phyloP scores from a whole-genome alignment of 1,284 basidiomycete genomes.

The Veloboletus limbatus region DNA sequence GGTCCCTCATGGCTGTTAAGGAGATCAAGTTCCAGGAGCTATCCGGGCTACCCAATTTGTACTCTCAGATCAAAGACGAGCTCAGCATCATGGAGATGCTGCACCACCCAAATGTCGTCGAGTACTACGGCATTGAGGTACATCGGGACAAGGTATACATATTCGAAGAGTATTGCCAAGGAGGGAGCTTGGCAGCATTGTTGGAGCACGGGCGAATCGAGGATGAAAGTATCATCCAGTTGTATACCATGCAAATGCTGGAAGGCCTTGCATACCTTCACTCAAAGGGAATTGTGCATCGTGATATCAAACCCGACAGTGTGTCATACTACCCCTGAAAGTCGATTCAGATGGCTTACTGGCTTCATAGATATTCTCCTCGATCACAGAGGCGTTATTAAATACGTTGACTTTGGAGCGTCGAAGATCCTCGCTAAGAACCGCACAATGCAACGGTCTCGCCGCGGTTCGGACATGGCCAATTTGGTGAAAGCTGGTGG shows the following conservation, averaged over 20 bases:
- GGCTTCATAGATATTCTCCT: constrained; percentile 80
- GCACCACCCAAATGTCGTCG: constrained; percentile 96
- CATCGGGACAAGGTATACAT: constrained; percentile 99
- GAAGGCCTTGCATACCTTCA: constrained; percentile 95
- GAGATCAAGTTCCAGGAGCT: constrained; percentile 98
- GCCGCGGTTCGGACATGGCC: constrained; percentile 45
- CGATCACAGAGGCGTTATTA: constrained; percentile 91
- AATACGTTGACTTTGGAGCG: constrained; percentile 98
- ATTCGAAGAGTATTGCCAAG: constrained; percentile 98
- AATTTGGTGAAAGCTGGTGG: constrained; percentile 31
- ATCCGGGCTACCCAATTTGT: constrained; percentile 76
- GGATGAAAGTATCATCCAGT: constrained; percentile 93
- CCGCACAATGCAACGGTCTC: constrained; percentile 78
- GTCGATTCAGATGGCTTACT: constrained; percentile 14
- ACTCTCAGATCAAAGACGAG: constrained; percentile 96
- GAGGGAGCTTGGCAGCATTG: constrained; percentile 87
- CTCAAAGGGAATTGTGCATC: constrained; percentile 88
- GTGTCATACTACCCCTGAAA: constrained; percentile 38
- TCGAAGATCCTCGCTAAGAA: constrained; percentile 97
- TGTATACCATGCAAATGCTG: constrained; percentile 97
- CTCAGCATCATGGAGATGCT: constrained; percentile 99
- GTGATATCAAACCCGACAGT: constrained; percentile 99
- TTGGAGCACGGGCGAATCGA: constrained; percentile 95
- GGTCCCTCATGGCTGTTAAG: constrained; percentile 98
- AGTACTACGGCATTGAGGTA: constrained; percentile 99